Conservation (phyloP, 1,139 yeast species). For the Nakaseomyces bracarensis region DNA sequence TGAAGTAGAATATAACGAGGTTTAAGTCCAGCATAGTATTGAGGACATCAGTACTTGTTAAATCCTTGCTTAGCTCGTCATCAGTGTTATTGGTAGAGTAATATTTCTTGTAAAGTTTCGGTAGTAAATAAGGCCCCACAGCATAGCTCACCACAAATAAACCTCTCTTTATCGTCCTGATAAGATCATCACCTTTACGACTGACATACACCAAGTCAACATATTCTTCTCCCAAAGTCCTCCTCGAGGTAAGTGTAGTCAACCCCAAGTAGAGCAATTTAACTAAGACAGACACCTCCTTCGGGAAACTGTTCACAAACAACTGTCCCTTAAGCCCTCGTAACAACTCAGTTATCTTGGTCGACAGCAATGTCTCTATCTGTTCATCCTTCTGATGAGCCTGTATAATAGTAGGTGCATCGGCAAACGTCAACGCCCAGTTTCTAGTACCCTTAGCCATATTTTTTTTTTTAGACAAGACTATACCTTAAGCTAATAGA, state of each 20-base stretch:
- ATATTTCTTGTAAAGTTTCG: constrained; percentile 24
- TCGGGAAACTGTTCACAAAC: constrained; percentile 55
- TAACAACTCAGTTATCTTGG: constrained; percentile 49
- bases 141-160: constrained; percentile 51
- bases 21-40: constrained; percentile 58
- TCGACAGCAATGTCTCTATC: constrained; percentile 48
- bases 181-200: constrained; percentile 44
- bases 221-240: constrained; percentile 91
- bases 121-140: constrained; percentile 46
- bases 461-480: too few relatives aligned
- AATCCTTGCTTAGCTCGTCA: constrained; percentile 23
- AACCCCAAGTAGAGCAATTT: constrained; percentile 54
- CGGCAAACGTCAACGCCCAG: constrained; percentile 35
- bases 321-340: constrained; percentile 47
- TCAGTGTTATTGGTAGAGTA: constrained; percentile 17
- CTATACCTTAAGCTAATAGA: too few relatives aligned
- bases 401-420: constrained; percentile 49
- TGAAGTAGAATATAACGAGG: constrained; percentile 71
- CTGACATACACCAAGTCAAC: constrained; percentile 72
- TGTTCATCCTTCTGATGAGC: constrained; percentile 85
- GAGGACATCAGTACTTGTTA: constrained; percentile 27
- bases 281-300: constrained; percentile 52
- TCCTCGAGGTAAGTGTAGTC: constrained; percentile 66
- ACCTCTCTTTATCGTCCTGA: constrained; percentile 38
- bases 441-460: too few relatives aligned